Evolutionary conservation across 169 alveolate species (phyloP).

Genomic region (Cryptosporidium viatorum): DNA sequence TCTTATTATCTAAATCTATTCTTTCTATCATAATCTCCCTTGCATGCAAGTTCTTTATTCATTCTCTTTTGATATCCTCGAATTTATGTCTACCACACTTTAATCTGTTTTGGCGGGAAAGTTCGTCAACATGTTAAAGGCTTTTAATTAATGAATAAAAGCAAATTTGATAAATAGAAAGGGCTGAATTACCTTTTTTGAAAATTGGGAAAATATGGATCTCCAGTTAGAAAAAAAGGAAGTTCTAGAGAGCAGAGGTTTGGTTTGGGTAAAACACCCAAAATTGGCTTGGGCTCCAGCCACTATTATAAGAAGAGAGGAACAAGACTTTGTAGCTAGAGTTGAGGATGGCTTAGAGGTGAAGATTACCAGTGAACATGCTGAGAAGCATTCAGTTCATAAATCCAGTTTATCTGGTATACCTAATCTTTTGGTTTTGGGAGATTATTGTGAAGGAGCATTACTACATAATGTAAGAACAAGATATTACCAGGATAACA

Average conservation of each 20-base stretch:
- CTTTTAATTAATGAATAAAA: neutral
- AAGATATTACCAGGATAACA: conserved; percentile 81
- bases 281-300: conserved; percentile 74
- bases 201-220: conserved; percentile 23
- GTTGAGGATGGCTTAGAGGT: conserved; percentile 71
- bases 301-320: conserved; percentile 20
- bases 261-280: conserved; percentile 70
- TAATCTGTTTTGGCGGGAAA: conserved; percentile 43
- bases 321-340: conserved; percentile 25
- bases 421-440: conserved; percentile 83
- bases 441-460: conserved; percentile 88
- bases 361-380: conserved; percentile 31
- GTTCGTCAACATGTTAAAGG: conserved; percentile 17
- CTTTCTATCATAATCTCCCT: neutral
- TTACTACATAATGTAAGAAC: conserved; percentile 85
- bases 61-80: conserved; percentile 20
- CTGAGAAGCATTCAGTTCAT: conserved; percentile 52
- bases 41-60: neutral
- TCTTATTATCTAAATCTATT: no score
- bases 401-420: conserved; percentile 80
- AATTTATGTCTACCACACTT: conserved; percentile 69
- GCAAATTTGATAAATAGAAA: neutral
- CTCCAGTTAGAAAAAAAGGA: conserved; percentile 47
- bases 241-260: conserved; percentile 29
- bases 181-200: conserved; percentile 3